phyloP scores from a whole-genome alignment of 345 rosid species.

The Murraya paniculata region DNA sequence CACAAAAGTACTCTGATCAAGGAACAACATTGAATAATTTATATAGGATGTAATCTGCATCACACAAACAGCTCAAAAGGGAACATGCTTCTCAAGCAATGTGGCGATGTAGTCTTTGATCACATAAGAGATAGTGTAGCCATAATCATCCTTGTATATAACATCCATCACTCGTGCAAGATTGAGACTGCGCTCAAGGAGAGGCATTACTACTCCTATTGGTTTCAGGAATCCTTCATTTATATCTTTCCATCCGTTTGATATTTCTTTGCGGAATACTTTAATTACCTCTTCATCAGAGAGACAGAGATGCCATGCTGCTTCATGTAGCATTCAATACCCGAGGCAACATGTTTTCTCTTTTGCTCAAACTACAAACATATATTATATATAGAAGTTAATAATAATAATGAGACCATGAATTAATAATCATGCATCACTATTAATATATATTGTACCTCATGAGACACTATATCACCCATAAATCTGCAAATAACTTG shows the following conservation, averaged over 20 bases:
- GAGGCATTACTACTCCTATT: background rate
- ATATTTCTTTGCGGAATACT: background rate
- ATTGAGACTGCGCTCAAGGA: slow-evolving; percentile 20
- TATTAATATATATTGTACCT: slow-evolving; percentile 18
- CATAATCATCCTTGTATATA: slow-evolving; percentile 20
- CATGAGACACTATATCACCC: no score
- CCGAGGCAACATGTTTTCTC: slow-evolving; percentile 19
- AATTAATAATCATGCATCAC: background rate
- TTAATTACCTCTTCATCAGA: background rate
- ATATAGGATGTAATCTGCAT: no score
- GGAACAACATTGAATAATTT: background rate
- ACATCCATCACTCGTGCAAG: slow-evolving; percentile 18
- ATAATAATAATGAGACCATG: background rate
- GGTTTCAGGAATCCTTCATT: slow-evolving; percentile 20
- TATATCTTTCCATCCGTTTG: slow-evolving; percentile 28
- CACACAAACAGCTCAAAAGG: background rate
- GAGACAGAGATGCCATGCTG: background rate
- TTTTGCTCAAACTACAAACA: slow-evolving; percentile 21
- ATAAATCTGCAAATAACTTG: no score
- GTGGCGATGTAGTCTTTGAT: slow-evolving; percentile 15
- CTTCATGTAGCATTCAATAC: slow-evolving; percentile 21
- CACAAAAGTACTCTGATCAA: no score
- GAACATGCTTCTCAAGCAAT: slow-evolving; percentile 16
- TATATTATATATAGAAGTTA: background rate
- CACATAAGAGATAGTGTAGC: slow-evolving; percentile 17